Evolutionary conservation across 495 filamentous ascomycete genomes (phyloP).

Genomic region (Amorphotheca resinae): DNA sequence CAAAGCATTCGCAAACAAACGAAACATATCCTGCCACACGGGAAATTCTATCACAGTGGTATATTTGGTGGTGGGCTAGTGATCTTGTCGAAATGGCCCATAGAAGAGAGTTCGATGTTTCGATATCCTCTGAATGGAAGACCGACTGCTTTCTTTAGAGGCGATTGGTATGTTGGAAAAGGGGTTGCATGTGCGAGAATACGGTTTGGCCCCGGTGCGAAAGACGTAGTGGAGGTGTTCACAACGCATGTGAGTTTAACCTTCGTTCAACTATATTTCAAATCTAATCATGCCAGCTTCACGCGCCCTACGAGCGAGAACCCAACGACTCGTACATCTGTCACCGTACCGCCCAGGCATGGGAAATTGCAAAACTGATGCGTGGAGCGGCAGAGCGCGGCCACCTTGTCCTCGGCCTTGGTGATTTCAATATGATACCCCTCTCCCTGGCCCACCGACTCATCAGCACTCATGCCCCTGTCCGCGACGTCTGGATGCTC

Average conservation of each 20-base stretch:
- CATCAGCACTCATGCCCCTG: constrained; percentile 65
- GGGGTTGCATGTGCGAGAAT: constrained; percentile 81
- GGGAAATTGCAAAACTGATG: constrained; percentile 89
- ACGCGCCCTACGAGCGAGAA: constrained; percentile 77
- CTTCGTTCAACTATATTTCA: not conserved
- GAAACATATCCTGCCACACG: constrained; percentile 69
- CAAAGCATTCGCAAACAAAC: constrained; percentile 65
- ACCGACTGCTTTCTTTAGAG: constrained; percentile 83
- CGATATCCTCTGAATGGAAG: constrained; percentile 87
- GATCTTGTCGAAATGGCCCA: constrained; percentile 93
- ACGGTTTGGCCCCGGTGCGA: constrained; percentile 49
- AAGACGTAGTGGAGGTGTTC: constrained; percentile 81
- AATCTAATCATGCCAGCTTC: constrained; percentile 38
- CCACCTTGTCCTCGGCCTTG: constrained; percentile 71
- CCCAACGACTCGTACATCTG: constrained; percentile 75
- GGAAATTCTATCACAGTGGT: constrained; percentile 86
- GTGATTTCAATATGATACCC: constrained; percentile 94
- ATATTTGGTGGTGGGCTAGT: constrained; percentile 82
- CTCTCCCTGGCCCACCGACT: constrained; percentile 76
- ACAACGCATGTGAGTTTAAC: constrained; percentile 58
- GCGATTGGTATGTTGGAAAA: constrained; percentile 93
- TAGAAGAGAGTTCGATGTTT: constrained; percentile 80
- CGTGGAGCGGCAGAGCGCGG: constrained; percentile 74
- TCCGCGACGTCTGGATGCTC: constrained; percentile 70
- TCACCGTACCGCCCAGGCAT: constrained; percentile 89